Evolutionary conservation across 2,329 filamentous ascomycete genomes (phyloP).

Genomic region (Xylaria digitata): DNA sequence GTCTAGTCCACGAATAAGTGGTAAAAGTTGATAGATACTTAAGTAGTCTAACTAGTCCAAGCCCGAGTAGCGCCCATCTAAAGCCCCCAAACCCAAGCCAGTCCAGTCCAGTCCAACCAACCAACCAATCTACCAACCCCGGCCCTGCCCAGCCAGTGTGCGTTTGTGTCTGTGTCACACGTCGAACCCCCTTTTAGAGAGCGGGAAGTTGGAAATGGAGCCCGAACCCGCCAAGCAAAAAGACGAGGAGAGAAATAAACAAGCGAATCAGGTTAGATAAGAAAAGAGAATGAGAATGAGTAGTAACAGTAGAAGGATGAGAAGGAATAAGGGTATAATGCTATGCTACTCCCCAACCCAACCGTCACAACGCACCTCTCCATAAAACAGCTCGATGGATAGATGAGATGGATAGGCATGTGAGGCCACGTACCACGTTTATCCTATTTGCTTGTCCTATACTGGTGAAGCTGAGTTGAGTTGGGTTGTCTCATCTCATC

Average conservation of each 20-base stretch:
- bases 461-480: not conserved
- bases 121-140: too few species aligned
- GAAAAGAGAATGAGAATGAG: not conserved
- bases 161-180: too few species aligned
- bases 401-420: not conserved
- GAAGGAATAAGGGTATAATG: slow-evolving; percentile 38
- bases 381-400: too few species aligned
- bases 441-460: too few species aligned
- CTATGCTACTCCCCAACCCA: slow-evolving; percentile 34
- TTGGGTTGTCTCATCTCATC: not conserved
- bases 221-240: too few species aligned
- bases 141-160: too few species aligned
- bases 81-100: not conserved
- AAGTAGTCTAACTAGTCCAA: too few species aligned
- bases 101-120: not conserved
- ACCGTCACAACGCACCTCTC: not conserved
- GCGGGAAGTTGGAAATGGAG: too few species aligned
- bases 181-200: too few species aligned
- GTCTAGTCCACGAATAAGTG: not conserved
- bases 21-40: not conserved
- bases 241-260: not conserved
- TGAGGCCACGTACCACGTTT: not conserved
- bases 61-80: too few species aligned
- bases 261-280: not conserved
- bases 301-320: slow-evolving; percentile 9